These are phyloP conservation scores for Leucosporidium scottii DNA, from an alignment of 768 basidiomycete species.

Conservation along the genomic window DNA sequence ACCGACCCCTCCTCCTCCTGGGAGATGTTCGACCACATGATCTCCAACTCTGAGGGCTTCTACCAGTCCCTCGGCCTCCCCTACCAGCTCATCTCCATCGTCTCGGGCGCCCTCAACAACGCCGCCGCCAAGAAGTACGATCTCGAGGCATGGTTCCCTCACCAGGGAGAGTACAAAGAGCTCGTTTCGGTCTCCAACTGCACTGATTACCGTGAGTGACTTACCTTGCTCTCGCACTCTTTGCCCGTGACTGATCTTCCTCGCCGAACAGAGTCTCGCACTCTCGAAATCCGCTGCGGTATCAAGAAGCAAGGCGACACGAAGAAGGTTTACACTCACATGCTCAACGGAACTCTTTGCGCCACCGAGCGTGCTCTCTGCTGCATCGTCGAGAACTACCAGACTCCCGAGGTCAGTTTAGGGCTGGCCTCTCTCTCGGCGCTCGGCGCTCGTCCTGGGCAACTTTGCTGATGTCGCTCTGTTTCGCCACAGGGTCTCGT, in stretches of 20 bases:
- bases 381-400: conserved; percentile 97
- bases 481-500: conserved; percentile 60
- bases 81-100: conserved; percentile 88
- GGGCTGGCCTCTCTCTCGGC: neutral
- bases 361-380: conserved; percentile 95
- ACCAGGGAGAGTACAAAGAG: conserved; percentile 93
- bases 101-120: conserved; percentile 91
- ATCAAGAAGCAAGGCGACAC: conserved; percentile 83
- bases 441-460: neutral
- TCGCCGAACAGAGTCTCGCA: conserved; percentile 64
- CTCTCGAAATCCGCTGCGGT: conserved; percentile 88
- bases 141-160: conserved; percentile 98
- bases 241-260: neutral
- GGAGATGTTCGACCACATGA: conserved; percentile 86
- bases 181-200: conserved; percentile 96
- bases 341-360: conserved; percentile 96
- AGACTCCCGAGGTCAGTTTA: conserved; percentile 74
- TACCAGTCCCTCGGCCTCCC: conserved; percentile 90
- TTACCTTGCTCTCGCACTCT: neutral
- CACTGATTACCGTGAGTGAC: conserved; percentile 88
- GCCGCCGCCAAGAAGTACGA: conserved; percentile 97
- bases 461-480: conserved; percentile 4
- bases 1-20: conserved; percentile 92
- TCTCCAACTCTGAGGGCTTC: conserved; percentile 82
- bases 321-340: conserved; percentile 91